Evolutionary conservation across 1,284 basidiomycete species (phyloP), one percentile per base, ranked within the genome.

Genomic region (Somion occarium): DNA sequence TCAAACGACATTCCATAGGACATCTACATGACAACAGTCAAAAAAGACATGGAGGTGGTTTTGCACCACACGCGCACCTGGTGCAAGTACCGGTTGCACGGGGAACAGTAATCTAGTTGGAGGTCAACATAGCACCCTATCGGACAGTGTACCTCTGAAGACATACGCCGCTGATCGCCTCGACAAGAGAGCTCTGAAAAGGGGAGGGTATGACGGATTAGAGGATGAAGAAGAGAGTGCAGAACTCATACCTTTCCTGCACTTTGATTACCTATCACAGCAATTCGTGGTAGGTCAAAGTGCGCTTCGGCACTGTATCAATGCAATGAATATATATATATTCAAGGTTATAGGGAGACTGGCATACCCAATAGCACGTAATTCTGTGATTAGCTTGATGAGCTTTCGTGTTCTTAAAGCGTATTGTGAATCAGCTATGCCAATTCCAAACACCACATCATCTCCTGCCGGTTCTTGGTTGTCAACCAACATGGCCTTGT

Each of bases 11-110:
- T 56, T 89, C 86, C 0, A 82, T 87, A 0, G 87, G 85, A 52
- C 84, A 88, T n/a, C 86, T 88, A 23, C 13, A 43, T 9, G 7
- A 43, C 42, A 23, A 23, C 24, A 38, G n/a, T 30, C 3, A 18
- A 1, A 12, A 7, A 7, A 34, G 15, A n/a, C 37, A 2, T n/a
- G 5, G 18, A 13, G 15, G 30, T 34, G 45, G 27, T 15, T 3
- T 12, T 34, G 7, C 24, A 18, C 1, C 7, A 12, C 13, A 20
- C 15, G 48, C 49, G n/a, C 34, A 67, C 82, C 86, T 72, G 0
- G 88, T 91, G 55, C 87, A 91, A 0, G 81, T 82, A 0, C 80
- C 80, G 18, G 70, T 65, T 2, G 82, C 81, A 3, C 85, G 76
- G 15, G 86, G 86, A 0, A 90, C 68, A 0, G 76, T 84, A 46